Conservation (phyloP, 2,329 filamentous ascomycete genomes). For the Malbranchea zuffiana region DNA sequence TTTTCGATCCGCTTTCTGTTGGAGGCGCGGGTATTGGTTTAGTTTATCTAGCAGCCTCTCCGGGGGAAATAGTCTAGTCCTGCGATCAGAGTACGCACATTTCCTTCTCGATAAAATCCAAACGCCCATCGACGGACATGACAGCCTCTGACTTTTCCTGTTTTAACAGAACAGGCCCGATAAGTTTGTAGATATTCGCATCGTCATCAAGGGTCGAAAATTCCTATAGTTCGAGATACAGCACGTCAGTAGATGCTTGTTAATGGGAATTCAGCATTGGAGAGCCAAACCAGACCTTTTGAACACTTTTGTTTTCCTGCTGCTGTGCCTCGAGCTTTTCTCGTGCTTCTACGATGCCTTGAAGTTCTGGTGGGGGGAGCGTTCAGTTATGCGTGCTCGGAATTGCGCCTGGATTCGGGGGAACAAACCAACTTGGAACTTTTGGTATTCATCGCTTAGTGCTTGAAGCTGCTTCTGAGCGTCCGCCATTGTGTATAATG, state of each 20-base stretch:
- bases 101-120: conserved; percentile 89
- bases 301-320: conserved; percentile 81
- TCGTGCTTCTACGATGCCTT: conserved; percentile 61
- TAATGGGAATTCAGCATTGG: background rate
- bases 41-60: background rate
- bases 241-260: background rate
- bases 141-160: conserved; percentile 86
- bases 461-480: conserved; percentile 66
- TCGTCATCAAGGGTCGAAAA: conserved; percentile 68
- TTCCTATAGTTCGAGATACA: conserved; percentile 45
- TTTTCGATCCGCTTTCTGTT: conserved; percentile 54
- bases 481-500: conserved; percentile 50
- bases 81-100: conserved; percentile 51
- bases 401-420: background rate
- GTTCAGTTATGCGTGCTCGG: background rate
- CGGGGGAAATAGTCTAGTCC: background rate
- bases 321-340: conserved; percentile 88
- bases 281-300: conserved; percentile 54
- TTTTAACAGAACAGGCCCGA: conserved; percentile 85
- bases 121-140: conserved; percentile 75
- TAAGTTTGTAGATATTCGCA: conserved; percentile 89
- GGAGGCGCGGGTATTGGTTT: background rate
- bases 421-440: conserved; percentile 64
- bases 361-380: conserved; percentile 54
- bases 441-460: conserved; percentile 78